Evolutionary conservation across 352 stramenopile species (phyloP).

Genomic region (Nothophytophthora sp.): DNA sequence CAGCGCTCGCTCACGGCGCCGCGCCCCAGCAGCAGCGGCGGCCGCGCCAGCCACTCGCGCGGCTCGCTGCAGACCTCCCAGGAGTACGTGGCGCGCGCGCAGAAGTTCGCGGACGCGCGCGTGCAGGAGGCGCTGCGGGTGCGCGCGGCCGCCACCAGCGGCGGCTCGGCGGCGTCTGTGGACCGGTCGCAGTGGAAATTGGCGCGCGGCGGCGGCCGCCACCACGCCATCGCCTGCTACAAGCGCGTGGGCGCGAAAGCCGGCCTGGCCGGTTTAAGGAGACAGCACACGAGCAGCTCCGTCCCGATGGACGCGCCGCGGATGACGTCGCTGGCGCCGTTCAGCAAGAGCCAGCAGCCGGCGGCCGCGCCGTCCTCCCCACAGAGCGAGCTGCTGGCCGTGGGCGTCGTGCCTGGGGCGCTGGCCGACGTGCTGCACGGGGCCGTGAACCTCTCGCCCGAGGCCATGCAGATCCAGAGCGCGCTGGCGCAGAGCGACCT

Average conservation of each 20-base stretch:
- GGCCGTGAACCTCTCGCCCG: slow-evolving; percentile 54
- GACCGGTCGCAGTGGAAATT: slow-evolving; percentile 50
- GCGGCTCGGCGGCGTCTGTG: slow-evolving; percentile 10
- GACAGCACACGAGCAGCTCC: background rate
- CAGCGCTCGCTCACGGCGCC: slow-evolving; percentile 10
- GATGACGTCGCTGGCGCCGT: background rate
- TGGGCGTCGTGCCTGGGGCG: slow-evolving; percentile 32
- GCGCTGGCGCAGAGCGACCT: slow-evolving; percentile 44
- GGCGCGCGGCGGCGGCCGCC: slow-evolving; percentile 33
- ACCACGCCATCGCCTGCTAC: slow-evolving; percentile 46
- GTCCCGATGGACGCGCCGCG: slow-evolving; percentile 10
- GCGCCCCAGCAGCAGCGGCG: background rate
- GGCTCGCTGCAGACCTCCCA: slow-evolving; percentile 27
- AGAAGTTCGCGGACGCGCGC: slow-evolving; percentile 34
- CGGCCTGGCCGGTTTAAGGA: too few species aligned
- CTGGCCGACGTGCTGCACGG: slow-evolving; percentile 59
- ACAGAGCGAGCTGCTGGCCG: slow-evolving; percentile 41
- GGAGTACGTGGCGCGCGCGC: slow-evolving; percentile 31
- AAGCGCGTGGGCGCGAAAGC: too few species aligned
- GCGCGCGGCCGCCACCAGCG: slow-evolving; percentile 19
- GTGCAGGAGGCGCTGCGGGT: slow-evolving; percentile 34
- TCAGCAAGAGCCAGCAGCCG: slow-evolving; percentile 10
- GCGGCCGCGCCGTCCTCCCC: slow-evolving; percentile 15
- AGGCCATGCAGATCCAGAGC: slow-evolving; percentile 65
- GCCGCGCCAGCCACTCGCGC: slow-evolving; percentile 7